phyloP scores from a whole-genome alignment of 257 asterid genomes.

The Ilex asprella region DNA sequence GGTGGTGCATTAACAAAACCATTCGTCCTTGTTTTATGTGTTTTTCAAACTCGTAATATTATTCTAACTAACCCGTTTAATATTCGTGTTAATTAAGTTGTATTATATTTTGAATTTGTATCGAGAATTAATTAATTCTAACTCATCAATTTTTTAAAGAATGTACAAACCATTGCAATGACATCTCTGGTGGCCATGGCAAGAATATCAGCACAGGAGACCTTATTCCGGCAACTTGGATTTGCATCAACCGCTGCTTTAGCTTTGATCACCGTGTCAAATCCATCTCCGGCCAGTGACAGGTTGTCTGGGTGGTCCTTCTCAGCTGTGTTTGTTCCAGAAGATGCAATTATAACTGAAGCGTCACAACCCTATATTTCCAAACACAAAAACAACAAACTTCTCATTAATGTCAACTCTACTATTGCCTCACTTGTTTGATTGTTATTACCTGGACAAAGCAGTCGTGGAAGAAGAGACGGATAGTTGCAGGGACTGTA shows the following conservation, averaged over 20 bases:
- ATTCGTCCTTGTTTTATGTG: background rate
- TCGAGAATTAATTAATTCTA: no score
- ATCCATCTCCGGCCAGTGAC: constrained; percentile 96
- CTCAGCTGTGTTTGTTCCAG: constrained; percentile 56
- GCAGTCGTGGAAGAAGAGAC: constrained; percentile 86
- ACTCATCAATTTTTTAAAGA: no score
- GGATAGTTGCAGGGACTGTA: constrained; percentile 61
- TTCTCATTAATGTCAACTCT: background rate
- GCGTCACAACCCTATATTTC: constrained; percentile 79
- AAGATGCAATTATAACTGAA: constrained; percentile 57
- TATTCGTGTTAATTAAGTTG: no score
- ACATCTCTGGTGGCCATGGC: constrained; percentile 81
- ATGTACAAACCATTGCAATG: constrained; percentile 46
- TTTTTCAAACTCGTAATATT: background rate
- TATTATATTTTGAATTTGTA: no score
- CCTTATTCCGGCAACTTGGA: constrained; percentile 48
- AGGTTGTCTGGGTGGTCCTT: constrained; percentile 78
- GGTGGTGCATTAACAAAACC: no score
- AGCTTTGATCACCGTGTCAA: constrained; percentile 79
- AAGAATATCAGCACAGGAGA: constrained; percentile 92
- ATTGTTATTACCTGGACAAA: constrained; percentile 40
- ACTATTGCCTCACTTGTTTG: background rate
- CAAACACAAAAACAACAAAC: background rate
- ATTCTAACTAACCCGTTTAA: no score
- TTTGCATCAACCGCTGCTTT: constrained; percentile 70